Base-by-base conservation (phyloP, 495 filamentous ascomycete genomes). In the Monascus purpureus region DNA sequence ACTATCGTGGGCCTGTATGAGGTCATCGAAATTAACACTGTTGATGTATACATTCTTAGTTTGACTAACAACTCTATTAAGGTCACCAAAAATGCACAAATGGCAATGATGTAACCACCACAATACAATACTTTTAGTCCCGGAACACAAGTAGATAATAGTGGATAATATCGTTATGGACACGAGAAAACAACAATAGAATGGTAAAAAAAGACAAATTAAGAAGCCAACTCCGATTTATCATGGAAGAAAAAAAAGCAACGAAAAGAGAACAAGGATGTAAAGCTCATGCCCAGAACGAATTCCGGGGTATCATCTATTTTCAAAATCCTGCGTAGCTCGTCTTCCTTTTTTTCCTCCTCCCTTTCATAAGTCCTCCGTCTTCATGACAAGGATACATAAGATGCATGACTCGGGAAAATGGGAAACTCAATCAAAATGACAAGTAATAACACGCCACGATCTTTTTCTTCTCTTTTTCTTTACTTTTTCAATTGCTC, bases 401-500 rank as follows among this genome's bases (percentile, higher is more conserved):
- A 52, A 36, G 42, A 52, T 52, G 47, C 46, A 48, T 55, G 41
- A 47, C 39, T 48, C 32, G 26, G 4, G 9, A 9, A 35, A 35
- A 33, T 29, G 29, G 29, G 32, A 30, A 32, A 17, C 33, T 26
- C 28, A 16, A 18, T n/a, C 8, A 34, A 32, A 36, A 35, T 31
- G 30, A 32, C n/a, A 25, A 41, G 37, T 28, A 32, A 40, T 41
- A 26, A 9, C 26, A 31, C 25, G 25, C 33, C 17, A 20, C 31
- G 31, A 30, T 33, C 33, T 27, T 27, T n/a, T n/a, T n/a, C n/a
- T n/a, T n/a, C n/a, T n/a, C n/a, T n/a, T n/a, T n/a, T n/a, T n/a
- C n/a, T 46, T 54, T 50, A 66, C 48, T 53, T 53, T 41, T 57
- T 56, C 53, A 57, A 28, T 43, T 65, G 62, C 58, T 70, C 67